phyloP scores from a whole-genome alignment of 495 filamentous ascomycete genomes.

The Neurospora sp. region DNA sequence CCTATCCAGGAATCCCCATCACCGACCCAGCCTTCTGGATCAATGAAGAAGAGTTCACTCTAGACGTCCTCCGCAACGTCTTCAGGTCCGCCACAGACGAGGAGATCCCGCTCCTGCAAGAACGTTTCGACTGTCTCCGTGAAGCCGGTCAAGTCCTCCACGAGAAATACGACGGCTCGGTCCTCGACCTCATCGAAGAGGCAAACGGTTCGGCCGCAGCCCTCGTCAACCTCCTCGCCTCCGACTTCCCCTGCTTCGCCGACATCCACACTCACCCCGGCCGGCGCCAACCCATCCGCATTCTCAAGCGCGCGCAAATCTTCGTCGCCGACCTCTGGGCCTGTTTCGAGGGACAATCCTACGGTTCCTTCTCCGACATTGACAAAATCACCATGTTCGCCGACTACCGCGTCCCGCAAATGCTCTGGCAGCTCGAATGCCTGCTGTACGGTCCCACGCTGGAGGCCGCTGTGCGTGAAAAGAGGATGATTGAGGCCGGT shows the following conservation, averaged over 20 bases:
- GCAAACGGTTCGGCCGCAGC: slow-evolving; percentile 71
- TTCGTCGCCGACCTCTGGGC: slow-evolving; percentile 93
- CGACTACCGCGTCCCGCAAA: slow-evolving; percentile 95
- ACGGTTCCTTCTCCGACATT: slow-evolving; percentile 83
- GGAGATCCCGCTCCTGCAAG: slow-evolving; percentile 72
- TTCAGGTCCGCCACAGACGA: slow-evolving; percentile 82
- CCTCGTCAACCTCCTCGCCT: slow-evolving; percentile 71
- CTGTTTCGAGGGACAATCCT: slow-evolving; percentile 71
- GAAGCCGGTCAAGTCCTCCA: slow-evolving; percentile 79
- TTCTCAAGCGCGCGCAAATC: slow-evolving; percentile 93
- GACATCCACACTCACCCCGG: slow-evolving; percentile 68
- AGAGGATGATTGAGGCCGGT: slow-evolving; percentile 56
- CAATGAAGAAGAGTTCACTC: slow-evolving; percentile 63
- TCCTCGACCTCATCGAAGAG: slow-evolving; percentile 61
- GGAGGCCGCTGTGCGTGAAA: slow-evolving; percentile 52
- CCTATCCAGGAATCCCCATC: slow-evolving; percentile 63
- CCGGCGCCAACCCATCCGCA: slow-evolving; percentile 54
- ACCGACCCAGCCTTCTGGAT: slow-evolving; percentile 83
- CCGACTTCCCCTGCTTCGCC: slow-evolving; percentile 75
- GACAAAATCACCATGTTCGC: slow-evolving; percentile 97
- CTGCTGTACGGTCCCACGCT: slow-evolving; percentile 74
- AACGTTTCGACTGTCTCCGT: slow-evolving; percentile 68
- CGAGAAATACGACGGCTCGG: slow-evolving; percentile 71
- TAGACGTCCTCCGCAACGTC: slow-evolving; percentile 61
- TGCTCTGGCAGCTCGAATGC: slow-evolving; percentile 74